Conservation (phyloP, 345 rosid species). For the Angophora floribunda region DNA sequence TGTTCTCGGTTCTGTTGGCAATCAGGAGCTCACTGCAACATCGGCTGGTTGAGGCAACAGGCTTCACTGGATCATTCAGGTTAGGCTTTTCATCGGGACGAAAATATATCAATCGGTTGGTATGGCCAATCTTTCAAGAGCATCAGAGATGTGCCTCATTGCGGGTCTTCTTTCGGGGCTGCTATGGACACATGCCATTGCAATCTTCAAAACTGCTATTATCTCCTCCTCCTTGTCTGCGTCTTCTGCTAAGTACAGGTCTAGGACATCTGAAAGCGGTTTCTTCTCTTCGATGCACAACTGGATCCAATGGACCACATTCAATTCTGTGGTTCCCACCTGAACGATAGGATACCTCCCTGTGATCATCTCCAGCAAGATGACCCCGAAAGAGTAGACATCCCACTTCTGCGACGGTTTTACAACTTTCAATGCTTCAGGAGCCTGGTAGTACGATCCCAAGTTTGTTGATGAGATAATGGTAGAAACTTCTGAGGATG, state of each 20-base stretch:
- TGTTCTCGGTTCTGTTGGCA: not conserved
- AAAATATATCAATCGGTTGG: constrained; percentile 16
- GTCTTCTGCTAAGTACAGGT: constrained; percentile 65
- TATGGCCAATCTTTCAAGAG: constrained; percentile 42
- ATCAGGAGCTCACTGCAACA: not conserved
- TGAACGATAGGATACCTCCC: constrained; percentile 52
- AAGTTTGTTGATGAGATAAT: constrained; percentile 31
- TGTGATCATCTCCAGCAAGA: constrained; percentile 71
- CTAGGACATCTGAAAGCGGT: constrained; percentile 71
- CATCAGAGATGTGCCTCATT: constrained; percentile 67
- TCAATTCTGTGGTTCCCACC: constrained; percentile 56
- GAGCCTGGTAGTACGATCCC: constrained; percentile 78
- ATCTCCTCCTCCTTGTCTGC: constrained; percentile 81
- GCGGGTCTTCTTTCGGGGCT: constrained; percentile 82
- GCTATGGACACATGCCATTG: constrained; percentile 68
- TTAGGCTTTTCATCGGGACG: not conserved
- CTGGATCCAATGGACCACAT: constrained; percentile 77
- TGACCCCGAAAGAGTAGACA: constrained; percentile 82
- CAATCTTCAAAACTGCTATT: constrained; percentile 69
- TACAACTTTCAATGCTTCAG: constrained; percentile 70
- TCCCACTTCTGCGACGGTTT: constrained; percentile 99
- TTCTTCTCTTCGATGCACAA: constrained; percentile 85
- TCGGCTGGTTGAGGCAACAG: not conserved
- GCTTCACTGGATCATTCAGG: not conserved
- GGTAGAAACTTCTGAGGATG: constrained; percentile 45